Conservation (phyloP, 1,284 basidiomycete species). For the Sanguinoderma infundibulare region DNA sequence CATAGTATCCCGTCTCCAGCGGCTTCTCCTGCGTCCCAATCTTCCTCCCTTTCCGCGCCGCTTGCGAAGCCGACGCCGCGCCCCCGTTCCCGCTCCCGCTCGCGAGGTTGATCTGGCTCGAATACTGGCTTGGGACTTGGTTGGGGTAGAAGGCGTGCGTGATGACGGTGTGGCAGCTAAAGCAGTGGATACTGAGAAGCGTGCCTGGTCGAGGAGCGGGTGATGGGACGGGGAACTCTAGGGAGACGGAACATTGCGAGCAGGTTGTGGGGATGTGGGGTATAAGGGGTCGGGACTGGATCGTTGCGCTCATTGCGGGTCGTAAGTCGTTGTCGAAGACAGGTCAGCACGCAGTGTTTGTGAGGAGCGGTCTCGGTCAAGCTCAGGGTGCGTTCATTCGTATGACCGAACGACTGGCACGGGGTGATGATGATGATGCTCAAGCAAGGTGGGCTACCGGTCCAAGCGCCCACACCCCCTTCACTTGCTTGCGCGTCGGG, state of each 20-base stretch:
- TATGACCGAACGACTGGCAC: too few relatives aligned
- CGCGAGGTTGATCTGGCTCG: slow-evolving; percentile 10
- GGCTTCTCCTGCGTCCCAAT: slow-evolving; percentile 90
- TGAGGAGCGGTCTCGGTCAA: too few relatives aligned
- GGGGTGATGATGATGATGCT: too few relatives aligned
- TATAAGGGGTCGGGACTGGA: slow-evolving; percentile 63
- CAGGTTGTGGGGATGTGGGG: slow-evolving; percentile 72
- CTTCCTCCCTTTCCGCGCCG: slow-evolving; percentile 57
- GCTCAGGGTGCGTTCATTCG: too few relatives aligned
- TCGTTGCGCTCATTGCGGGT: slow-evolving; percentile 26
- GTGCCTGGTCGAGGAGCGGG: slow-evolving; percentile 69
- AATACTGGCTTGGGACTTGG: slow-evolving; percentile 47
- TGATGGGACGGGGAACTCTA: slow-evolving; percentile 79
- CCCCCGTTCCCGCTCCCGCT: slow-evolving; percentile 27
- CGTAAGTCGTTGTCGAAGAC: background rate
- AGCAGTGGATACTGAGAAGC: slow-evolving; percentile 73
- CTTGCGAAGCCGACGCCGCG: slow-evolving; percentile 31
- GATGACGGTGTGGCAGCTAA: slow-evolving; percentile 60
- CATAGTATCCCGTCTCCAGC: slow-evolving; percentile 89
- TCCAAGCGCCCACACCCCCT: too few relatives aligned
- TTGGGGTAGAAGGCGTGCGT: slow-evolving; percentile 67
- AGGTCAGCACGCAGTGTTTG: background rate
- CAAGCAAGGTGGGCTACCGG: too few relatives aligned
- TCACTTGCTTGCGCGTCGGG: too few relatives aligned
- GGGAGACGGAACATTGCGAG: slow-evolving; percentile 57